phyloP scores from a whole-genome alignment of 78 protist species.

The Dictyostelium firmibasis region DNA sequence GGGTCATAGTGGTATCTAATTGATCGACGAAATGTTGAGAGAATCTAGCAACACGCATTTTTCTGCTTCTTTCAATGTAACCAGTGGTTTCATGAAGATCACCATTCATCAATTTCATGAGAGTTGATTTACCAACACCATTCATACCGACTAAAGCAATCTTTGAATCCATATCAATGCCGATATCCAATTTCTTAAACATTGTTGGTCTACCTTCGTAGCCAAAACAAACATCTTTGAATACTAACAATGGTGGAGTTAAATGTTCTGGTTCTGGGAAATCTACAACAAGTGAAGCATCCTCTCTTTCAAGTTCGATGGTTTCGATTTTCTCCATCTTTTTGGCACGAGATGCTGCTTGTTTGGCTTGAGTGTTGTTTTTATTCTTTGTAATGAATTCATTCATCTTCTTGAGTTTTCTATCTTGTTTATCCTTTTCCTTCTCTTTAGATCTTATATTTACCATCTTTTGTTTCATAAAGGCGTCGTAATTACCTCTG shows the following conservation, averaged over 20 bases:
- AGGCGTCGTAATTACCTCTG: conserved; percentile 80
- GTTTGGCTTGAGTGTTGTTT: conserved; percentile 43
- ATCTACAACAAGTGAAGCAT: conserved; percentile 32
- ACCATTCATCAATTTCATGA: conserved; percentile 90
- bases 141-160: conserved; percentile 95
- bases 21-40: conserved; percentile 95
- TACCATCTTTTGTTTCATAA: conserved; percentile 46
- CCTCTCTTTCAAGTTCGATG: conserved; percentile 48
- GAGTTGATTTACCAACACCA: conserved; percentile 96
- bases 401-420: conserved; percentile 58
- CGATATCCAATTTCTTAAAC: conserved; percentile 87
- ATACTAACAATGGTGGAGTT: conserved; percentile 54
- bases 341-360: conserved; percentile 23
- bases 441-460: background rate
- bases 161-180: conserved; percentile 85
- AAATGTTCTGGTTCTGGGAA: conserved; percentile 81
- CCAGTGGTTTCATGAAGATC: conserved; percentile 89
- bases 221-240: conserved; percentile 84
- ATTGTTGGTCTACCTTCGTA: conserved; percentile 74
- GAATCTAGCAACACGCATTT: conserved; percentile 85
- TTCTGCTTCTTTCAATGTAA: conserved; percentile 73
- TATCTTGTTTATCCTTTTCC: conserved; percentile 41
- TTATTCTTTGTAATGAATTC: conserved; percentile 51
- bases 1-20: conserved; percentile 81
- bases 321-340: conserved; percentile 63